These are phyloP conservation scores for Neurospora sp. DNA, from an alignment of 495 filamentous ascomycete species.

Conservation along the genomic window DNA sequence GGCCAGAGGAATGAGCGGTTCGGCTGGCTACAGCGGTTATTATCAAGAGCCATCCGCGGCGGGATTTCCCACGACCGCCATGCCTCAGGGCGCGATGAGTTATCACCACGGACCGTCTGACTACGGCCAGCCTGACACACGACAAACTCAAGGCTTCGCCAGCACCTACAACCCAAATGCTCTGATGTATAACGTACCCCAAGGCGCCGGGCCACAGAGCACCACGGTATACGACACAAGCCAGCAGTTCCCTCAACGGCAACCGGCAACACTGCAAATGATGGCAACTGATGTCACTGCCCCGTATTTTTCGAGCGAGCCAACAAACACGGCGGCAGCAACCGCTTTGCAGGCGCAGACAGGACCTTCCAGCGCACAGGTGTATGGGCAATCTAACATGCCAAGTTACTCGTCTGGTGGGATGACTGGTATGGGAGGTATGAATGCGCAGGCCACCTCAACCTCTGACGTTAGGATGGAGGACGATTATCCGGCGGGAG, in stretches of 20 bases:
- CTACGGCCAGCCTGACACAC: slow-evolving; percentile 40
- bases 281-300: slow-evolving; percentile 53
- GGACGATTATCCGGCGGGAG: slow-evolving; percentile 24
- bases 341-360: slow-evolving; percentile 31
- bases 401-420: slow-evolving; percentile 33
- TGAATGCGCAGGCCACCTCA: slow-evolving; percentile 29
- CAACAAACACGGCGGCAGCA: slow-evolving; percentile 51
- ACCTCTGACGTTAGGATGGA: slow-evolving; percentile 35
- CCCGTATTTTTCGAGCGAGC: slow-evolving; percentile 73
- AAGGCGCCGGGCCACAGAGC: slow-evolving; percentile 47
- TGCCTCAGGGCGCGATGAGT: slow-evolving; percentile 39
- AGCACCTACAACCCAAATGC: slow-evolving; percentile 42
- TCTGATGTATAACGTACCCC: slow-evolving; percentile 73
- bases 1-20: slow-evolving; percentile 30
- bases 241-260: slow-evolving; percentile 70
- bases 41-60: slow-evolving; percentile 42
- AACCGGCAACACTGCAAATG: slow-evolving; percentile 71
- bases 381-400: slow-evolving; percentile 41
- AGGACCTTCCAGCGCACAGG: slow-evolving; percentile 29
- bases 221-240: slow-evolving; percentile 66
- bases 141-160: slow-evolving; percentile 37
- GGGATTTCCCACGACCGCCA: slow-evolving; percentile 32
- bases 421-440: slow-evolving; percentile 31
- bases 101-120: slow-evolving; percentile 39
- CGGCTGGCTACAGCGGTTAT: slow-evolving; percentile 45